Evolutionary conservation across 129 eudicot species (phyloP), one percentile per base, ranked within the genome.

Genomic region (Centrapalus pauciflorus): DNA sequence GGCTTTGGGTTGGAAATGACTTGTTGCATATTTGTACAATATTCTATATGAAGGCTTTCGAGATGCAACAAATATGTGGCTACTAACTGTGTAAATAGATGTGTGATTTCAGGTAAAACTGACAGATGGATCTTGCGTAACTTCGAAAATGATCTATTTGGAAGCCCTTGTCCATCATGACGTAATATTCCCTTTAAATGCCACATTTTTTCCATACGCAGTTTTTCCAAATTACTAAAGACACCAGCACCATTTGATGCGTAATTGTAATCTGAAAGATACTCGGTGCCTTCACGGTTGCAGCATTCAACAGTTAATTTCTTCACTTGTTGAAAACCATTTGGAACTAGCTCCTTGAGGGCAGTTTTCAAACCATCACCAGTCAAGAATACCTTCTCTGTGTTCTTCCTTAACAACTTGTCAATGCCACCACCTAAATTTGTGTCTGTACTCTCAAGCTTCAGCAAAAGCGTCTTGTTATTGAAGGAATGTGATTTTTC

Each of bases 291-390:
- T 69, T 69, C 80, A 57, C 19, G 45, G 50, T 69, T 50, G 29
- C 80, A 76, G 24, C 29, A 50, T 76, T 76, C 75, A 50, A 76
- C 52, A 1, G 70, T 67, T 69, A 76, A 61, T 12, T 52, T 49
- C 59, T 32, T 76, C 59, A 76, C 70, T 68, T 60, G 64, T 17
- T 61, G 75, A 69, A 61, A 76, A 60, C 66, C 80, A 50, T 17
- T 28, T 2, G 71, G 76, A 61, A 68, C 75, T 50, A 76, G 65
- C 71, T 76, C 75, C 33, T 76, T 69, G 4, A 76, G 65, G 38
- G 75, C 66, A 2, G 37, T 61, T 52, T 76, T 76, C 16, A 76
- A 35, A 49, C 80, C 80, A 9, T 76, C 80, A 10, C 80, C 80
- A 0, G 58, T 67, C 59, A 76, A 51, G 50, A 61, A 67, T 7